Evolutionary conservation across 83 land plant genomes (phyloP).

Genomic region (Picea engelmannii): DNA sequence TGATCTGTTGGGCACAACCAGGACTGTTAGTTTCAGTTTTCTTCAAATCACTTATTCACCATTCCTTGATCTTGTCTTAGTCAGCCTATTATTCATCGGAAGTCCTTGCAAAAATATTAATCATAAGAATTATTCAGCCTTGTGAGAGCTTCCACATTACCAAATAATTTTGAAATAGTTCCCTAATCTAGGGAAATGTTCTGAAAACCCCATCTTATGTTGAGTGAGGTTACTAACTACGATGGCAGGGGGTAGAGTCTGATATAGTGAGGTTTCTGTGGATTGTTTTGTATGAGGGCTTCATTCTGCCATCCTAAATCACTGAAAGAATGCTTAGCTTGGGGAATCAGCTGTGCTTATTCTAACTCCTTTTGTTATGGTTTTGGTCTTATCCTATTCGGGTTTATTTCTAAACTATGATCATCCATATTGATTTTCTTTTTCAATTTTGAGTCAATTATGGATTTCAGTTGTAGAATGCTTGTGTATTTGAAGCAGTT

Average conservation of each 20-base stretch:
- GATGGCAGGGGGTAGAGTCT: not conserved
- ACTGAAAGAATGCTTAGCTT: not conserved
- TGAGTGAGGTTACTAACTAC: not conserved
- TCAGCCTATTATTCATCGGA: too few species aligned
- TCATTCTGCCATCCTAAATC: not conserved
- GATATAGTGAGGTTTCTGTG: not conserved
- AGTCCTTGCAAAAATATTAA: too few species aligned
- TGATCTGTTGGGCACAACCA: too few species aligned
- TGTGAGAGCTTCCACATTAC: too few species aligned
- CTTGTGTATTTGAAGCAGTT: not conserved
- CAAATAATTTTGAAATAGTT: too few species aligned
- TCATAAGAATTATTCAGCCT: too few species aligned
- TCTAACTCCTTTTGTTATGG: too few species aligned
- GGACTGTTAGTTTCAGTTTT: too few species aligned
- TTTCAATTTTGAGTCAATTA: not conserved
- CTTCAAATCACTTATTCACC: too few species aligned
- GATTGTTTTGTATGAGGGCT: not conserved
- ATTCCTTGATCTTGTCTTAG: too few species aligned
- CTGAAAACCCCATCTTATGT: not conserved
- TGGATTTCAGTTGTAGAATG: not conserved
- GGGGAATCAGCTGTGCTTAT: not conserved
- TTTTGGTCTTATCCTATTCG: not conserved
- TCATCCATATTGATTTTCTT: too few species aligned
- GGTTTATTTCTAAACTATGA: not conserved
- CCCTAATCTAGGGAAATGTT: not conserved